Base-by-base conservation (phyloP, 805 yeast genomes). In the Yarrowia phangngaensis region DNA sequence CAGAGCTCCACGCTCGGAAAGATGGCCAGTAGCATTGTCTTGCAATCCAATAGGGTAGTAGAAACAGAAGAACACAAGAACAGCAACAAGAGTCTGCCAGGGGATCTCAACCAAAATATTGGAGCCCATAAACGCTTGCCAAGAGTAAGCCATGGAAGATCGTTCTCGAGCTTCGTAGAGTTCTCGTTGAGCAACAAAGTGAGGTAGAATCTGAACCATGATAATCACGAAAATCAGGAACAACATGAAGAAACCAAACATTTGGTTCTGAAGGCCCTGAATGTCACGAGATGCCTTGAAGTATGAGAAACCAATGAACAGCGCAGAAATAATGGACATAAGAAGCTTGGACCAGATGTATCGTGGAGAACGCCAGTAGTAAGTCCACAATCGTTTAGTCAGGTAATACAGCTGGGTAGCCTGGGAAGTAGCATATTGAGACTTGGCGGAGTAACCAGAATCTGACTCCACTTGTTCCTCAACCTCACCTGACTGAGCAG, bases 221-320 rank as follows among this genome's bases (percentile, higher is more conserved):
- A 80, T 65, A 29, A 80, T 74, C 54, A 71, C 65, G 57, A 79
- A 71, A 38, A 74, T 68, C 56, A 76, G 71, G 31, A 76, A 61
- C 57, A 79, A 73, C 87, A 83, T 81, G 68, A 84, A 84, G 36
- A 82, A 60, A 3, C 88, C 72, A 58, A 82, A 76, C 87, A 84
- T 79, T 68, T 82, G 92, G 65, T 85, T 84, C 64, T 87, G 95
- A 57, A 85, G 63, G 59, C 86, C 82, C 64, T 79, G 86, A 36
- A 72, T 61, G 11, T 86, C 73, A 17, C 71, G 72, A 48, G 71
- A 68, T 24, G 87, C 83, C 52, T 79, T 80, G 66, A 74, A 80
- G 65, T 79, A 80, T 4, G 85, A 74, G 60, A 81, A 78, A 54
- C 86, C 86, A 56, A 79, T 79, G 68, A 80, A 79, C 40, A 82